A percentile compares a stretch with the other conserved stretches of the same genome.
These are phyloP conservation scores for Penicillium sclerotiorum DNA, from an alignment of 2,329 filamentous ascomycete genomes.

Conservation along the genomic window DNA sequence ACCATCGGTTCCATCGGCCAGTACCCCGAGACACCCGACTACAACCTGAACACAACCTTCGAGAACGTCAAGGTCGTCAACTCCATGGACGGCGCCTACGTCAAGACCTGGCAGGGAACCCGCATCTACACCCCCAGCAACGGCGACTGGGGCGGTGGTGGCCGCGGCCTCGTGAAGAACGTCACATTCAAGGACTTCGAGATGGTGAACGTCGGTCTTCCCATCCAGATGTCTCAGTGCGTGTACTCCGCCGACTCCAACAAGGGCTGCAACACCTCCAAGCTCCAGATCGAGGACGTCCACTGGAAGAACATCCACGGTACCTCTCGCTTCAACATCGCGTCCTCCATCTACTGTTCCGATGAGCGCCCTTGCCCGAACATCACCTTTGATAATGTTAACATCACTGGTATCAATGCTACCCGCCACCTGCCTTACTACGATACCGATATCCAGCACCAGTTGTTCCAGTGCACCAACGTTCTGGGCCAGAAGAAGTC, in stretches of 20 bases:
- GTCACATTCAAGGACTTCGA: slow-evolving; percentile 27
- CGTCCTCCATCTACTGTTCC: slow-evolving; percentile 51
- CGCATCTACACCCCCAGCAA: slow-evolving; percentile 20
- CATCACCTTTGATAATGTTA: slow-evolving; percentile 50
- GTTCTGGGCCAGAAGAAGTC: slow-evolving; percentile 30
- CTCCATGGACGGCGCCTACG: slow-evolving; percentile 25
- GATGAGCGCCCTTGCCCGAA: slow-evolving; percentile 47
- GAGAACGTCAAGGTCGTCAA: slow-evolving; percentile 31
- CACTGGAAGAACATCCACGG: slow-evolving; percentile 55
- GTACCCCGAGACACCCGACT: slow-evolving; percentile 37
- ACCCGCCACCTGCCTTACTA: slow-evolving; percentile 33
- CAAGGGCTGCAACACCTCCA: slow-evolving; percentile 43
- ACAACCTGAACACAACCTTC: slow-evolving; percentile 43
- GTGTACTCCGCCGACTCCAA: slow-evolving; percentile 26
- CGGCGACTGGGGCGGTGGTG: slow-evolving; percentile 26
- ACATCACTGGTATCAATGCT: slow-evolving; percentile 48
- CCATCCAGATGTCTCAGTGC: slow-evolving; percentile 32
- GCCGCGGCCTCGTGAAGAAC: slow-evolving; percentile 26
- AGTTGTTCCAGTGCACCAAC: slow-evolving; percentile 49
- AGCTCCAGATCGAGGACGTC: slow-evolving; percentile 50
- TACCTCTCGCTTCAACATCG: slow-evolving; percentile 54
- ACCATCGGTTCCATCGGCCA: slow-evolving; percentile 46
- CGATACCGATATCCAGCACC: slow-evolving; percentile 29
- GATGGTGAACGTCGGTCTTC: slow-evolving; percentile 24
- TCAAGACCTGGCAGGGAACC: slow-evolving; percentile 31